Conservation (phyloP, 2,329 filamentous ascomycete genomes). For the Paracamarosporium sp. region DNA sequence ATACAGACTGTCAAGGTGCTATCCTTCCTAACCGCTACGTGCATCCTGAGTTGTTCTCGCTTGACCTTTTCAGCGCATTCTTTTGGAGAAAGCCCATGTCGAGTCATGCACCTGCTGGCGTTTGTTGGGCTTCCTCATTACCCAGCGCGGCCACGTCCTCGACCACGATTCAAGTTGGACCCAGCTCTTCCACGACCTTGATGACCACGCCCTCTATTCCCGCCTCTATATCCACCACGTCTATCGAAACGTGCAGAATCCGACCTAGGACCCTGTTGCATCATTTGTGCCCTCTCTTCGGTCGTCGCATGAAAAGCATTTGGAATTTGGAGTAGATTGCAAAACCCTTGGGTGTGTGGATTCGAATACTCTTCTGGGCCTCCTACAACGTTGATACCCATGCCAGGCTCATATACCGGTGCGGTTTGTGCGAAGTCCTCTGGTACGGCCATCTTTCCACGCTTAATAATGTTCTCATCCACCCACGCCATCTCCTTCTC, state of each 20-base stretch:
- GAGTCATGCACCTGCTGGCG: not conserved
- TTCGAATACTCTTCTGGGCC: conserved; percentile 84
- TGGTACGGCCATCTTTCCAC: conserved; percentile 71
- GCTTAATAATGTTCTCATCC: conserved; percentile 72
- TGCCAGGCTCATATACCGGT: conserved; percentile 67
- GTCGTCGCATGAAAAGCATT: conserved; percentile 79
- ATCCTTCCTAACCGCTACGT: too few species aligned
- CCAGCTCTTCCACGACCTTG: conserved; percentile 8
- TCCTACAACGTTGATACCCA: conserved; percentile 64
- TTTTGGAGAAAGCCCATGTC: not conserved
- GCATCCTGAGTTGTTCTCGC: too few species aligned
- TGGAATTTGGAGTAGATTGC: conserved; percentile 74
- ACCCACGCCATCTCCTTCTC: conserved; percentile 79
- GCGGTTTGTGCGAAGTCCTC: conserved; percentile 80
- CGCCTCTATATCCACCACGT: conserved; percentile 33
- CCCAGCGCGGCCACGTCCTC: conserved; percentile 29
- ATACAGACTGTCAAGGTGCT: not conserved
- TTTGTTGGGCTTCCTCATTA: conserved; percentile 22
- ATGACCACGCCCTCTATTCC: conserved; percentile 30
- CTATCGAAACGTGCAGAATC: conserved; percentile 34
- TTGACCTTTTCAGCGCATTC: not conserved
- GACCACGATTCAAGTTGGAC: conserved; percentile 19
- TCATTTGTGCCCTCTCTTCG: conserved; percentile 62
- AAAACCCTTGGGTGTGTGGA: conserved; percentile 84
- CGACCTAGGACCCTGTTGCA: conserved; percentile 38